Base-by-base conservation (phyloP, 768 basidiomycete species). In the Termitomyces sp. region DNA sequence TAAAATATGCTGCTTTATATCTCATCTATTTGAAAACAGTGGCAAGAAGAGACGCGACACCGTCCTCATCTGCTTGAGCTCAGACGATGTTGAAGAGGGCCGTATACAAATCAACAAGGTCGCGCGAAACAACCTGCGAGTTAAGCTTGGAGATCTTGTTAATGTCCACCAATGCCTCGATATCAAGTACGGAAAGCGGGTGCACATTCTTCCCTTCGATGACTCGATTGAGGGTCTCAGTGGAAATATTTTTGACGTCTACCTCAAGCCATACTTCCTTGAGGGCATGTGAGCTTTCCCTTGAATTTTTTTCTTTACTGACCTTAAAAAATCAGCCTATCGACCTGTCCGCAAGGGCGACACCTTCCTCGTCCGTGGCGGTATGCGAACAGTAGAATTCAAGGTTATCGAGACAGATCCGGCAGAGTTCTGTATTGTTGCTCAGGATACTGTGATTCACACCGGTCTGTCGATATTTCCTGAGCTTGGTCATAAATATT, bases 81-180 rank as follows among this genome's bases (percentile, higher is more conserved):
- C 91, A 40, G 97, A 98, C 68, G 93, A 96, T 61, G 93, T 98
- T 60, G 97, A 98, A 66, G 97, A 98, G 74, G 96, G 97, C 57
- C 92, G 93, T 71, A 95, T 99, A 62, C 95, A 97, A 68, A 79
- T 99, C 76, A 99, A 99, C 87, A 98, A 98, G 75, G 97, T 99
- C 36, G 97, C 97, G n/a, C 93, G 97, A 57, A 96, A 98, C 79
- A 98, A 99, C 76, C 76, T 98, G 47, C 92, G 96, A 55, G 93
- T 98, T 65, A 98, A 98, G 79, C 87, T 98, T 43, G 96, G 92
- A 43, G 97, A 99, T 73, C 82, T 98, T 55, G 94, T 94, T 70
- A 92, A 91, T 61, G 95, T 99, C 0, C 95, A 98, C 73, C 86
- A 93, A 67, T 98, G 95, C 71, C 84, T 89, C 59, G 96, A 98